A percentile compares a stretch with the other conserved stretches of the same genome.
These are phyloP conservation scores for Lactarius tabidus DNA, from an alignment of 768 basidiomycete species.

Conservation along the genomic window DNA sequence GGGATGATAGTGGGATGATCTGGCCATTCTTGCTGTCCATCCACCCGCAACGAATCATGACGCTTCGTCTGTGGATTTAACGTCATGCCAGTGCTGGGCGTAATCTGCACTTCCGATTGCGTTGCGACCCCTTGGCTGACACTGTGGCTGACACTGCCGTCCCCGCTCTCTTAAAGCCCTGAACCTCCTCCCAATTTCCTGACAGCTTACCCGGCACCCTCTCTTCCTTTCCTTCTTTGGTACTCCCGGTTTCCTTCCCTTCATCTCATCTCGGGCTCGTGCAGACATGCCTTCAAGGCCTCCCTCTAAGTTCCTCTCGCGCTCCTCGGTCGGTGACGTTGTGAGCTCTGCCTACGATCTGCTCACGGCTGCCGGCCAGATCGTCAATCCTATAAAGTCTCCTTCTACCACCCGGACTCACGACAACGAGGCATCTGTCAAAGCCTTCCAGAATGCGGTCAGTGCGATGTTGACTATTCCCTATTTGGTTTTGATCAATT, in stretches of 20 bases:
- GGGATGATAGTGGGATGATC: no score
- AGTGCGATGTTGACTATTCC: background rate
- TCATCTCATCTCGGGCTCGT: background rate
- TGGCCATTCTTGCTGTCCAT: no score
- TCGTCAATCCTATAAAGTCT: constrained; percentile 20
- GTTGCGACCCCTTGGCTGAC: background rate
- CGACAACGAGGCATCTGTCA: constrained; percentile 4
- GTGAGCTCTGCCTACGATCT: background rate
- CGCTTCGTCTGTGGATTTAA: no score
- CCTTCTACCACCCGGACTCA: background rate
- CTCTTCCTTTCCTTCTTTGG: background rate
- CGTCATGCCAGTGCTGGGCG: no score
- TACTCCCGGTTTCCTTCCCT: no score
- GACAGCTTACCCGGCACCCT: background rate
- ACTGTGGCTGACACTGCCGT: background rate
- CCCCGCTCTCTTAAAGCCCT: background rate
- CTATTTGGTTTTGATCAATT: background rate
- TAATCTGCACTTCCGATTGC: background rate
- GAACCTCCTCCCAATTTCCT: background rate
- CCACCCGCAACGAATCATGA: no score
- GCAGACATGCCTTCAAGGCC: constrained; percentile 4
- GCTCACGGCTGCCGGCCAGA: background rate
- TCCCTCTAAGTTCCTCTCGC: constrained; percentile 9
- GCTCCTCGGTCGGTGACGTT: constrained; percentile 7
- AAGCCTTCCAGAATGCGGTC: constrained; percentile 11